Base-by-base conservation (phyloP, 352 stramenopile species). In the Phytopythium aichiense region DNA sequence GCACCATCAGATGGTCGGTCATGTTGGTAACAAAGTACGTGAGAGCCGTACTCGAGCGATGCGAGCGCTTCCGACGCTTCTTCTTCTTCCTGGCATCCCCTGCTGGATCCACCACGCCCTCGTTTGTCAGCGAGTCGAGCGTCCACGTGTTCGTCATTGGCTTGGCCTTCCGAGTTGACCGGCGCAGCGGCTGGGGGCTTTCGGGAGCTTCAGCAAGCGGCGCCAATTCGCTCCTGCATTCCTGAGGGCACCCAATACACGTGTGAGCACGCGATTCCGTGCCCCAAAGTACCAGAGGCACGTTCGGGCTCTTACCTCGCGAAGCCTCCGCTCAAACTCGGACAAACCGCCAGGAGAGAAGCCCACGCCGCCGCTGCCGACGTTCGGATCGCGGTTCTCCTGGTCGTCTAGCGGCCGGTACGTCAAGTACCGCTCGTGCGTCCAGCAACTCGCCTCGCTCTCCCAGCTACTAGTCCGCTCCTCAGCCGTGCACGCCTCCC, bases 111-210 rank as follows among this genome's bases (percentile, higher is more conserved):
- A 4, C 13, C n/a, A 37, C 50, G 11, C 35, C 35, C 33, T 70
- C 59, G 18, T 0, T 46, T 25, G 54, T n/a, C 8, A 63, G 67
- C 12, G 67, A 73, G 6, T 60, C 49, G 30, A 73, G 58, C 18
- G 64, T 53, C 58, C 67, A 73, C 16, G 67, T 69, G 55, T 73
- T 73, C 7, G 46, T 59, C 16, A 73, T 57, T 25, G 52, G 50
- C n/a, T 30, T 43, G 12, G 45, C 15, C 18, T 46, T 46, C 40
- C 40, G 12, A 4, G 1, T 46, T n/a, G 40, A 46, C 40, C 16
- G 2, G 40, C 5, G 13, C 18, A 46, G 16, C 40, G 40, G 16
- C 4, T 6, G 15, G 5, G 18, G 15, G 4, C 40, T 46, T 18
- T 46, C 37, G 4, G 0, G 12, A 42, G 37, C 12, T 18, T 15